These are phyloP conservation scores for Iberis pinnata DNA, from an alignment of 345 rosid species.

Conservation along the genomic window DNA sequence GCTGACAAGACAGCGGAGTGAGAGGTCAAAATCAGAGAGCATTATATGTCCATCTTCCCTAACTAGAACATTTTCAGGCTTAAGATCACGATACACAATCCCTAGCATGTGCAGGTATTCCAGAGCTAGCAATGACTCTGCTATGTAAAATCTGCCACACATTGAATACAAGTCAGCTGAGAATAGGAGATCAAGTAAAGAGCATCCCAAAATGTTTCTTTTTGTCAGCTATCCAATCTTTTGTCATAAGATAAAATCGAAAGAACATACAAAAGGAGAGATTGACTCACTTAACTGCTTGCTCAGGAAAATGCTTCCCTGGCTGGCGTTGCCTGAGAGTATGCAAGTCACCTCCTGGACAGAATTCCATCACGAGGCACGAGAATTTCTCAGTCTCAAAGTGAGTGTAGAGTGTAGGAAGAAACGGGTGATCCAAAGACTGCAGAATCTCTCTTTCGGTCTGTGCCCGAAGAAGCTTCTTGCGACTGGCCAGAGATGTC, in stretches of 20 bases:
- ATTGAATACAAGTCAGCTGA: conserved; percentile 3
- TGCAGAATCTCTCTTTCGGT: conserved; percentile 89
- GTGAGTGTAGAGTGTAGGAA: conserved; percentile 78
- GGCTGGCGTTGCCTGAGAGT: conserved; percentile 91
- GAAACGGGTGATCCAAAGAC: conserved; percentile 85
- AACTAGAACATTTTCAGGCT: conserved; percentile 73
- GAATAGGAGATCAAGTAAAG: too few species aligned
- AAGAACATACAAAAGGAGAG: conserved; percentile 4
- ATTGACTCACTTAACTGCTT: conserved; percentile 78
- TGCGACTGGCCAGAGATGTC: conserved; percentile 76
- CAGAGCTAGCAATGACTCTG: conserved; percentile 60
- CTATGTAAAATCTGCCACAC: conserved; percentile 58
- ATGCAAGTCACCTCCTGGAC: conserved; percentile 92
- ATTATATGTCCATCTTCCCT: conserved; percentile 72
- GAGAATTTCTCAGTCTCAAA: conserved; percentile 92
- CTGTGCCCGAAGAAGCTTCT: conserved; percentile 89
- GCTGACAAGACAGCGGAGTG: conserved; percentile 76
- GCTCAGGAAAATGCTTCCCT: conserved; percentile 79
- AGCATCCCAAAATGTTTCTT: not conserved
- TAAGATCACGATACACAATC: conserved; percentile 67
- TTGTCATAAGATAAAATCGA: not conserved
- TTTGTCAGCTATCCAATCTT: not conserved
- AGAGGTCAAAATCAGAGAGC: conserved; percentile 80
- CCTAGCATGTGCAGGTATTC: conserved; percentile 81
- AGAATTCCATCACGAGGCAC: conserved; percentile 87